Conservation (phyloP, 2,329 filamentous ascomycete species). For the Dothistroma pini region DNA sequence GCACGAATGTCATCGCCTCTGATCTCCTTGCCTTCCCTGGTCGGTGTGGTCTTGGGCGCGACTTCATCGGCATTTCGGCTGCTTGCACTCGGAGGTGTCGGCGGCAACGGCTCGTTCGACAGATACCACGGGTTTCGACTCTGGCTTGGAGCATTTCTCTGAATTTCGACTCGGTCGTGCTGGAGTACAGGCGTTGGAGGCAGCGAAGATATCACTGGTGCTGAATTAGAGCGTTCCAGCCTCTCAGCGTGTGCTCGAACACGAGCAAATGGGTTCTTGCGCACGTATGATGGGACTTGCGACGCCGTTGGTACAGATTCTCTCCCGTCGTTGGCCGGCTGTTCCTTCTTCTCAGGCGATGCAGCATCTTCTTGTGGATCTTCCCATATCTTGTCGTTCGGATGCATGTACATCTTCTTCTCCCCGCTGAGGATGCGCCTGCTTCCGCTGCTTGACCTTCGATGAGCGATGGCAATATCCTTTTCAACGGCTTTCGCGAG, state of each 20-base stretch:
- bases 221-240: slow-evolving; percentile 45
- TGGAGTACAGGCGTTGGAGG: slow-evolving; percentile 25
- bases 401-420: slow-evolving; percentile 62
- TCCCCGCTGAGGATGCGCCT: slow-evolving; percentile 66
- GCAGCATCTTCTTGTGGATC: slow-evolving; percentile 60
- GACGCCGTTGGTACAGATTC: slow-evolving; percentile 7
- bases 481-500: slow-evolving; percentile 35
- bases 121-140: slow-evolving; percentile 79
- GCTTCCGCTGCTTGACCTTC: slow-evolving; percentile 60
- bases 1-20: slow-evolving; percentile 75
- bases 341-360: slow-evolving; percentile 13
- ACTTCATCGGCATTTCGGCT: slow-evolving; percentile 41
- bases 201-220: slow-evolving; percentile 37
- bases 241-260: slow-evolving; percentile 53
- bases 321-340: slow-evolving; percentile 7
- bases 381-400: slow-evolving; percentile 81
- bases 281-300: slow-evolving; percentile 43
- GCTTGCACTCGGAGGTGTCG: slow-evolving; percentile 32
- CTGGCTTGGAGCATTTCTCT: slow-evolving; percentile 78
- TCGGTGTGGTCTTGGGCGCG: slow-evolving; percentile 36
- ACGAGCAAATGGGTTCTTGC: slow-evolving; percentile 63
- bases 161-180: slow-evolving; percentile 64
- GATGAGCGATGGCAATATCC: slow-evolving; percentile 35
- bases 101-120: slow-evolving; percentile 54
- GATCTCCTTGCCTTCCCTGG: slow-evolving; percentile 48